Conservation (phyloP, 2,329 filamentous ascomycete genomes). For the Neonectria ditissima region DNA sequence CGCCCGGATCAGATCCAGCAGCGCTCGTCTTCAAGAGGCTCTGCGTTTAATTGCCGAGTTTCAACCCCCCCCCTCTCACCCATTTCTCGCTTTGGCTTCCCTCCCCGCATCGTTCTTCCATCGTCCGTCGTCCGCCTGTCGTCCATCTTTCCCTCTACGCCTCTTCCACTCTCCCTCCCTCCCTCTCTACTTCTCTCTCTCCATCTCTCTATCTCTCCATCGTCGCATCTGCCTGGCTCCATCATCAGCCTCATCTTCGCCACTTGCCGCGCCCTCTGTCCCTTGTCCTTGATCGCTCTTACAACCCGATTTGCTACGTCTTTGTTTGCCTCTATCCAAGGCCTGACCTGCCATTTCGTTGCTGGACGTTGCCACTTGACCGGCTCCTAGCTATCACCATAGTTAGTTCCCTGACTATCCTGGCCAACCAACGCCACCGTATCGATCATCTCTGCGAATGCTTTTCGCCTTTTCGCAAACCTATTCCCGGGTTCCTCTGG, state of each 20-base stretch:
- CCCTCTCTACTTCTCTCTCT: conserved; percentile 4
- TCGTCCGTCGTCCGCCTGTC: conserved; percentile 11
- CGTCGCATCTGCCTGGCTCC: not conserved
- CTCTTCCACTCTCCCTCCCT: conserved; percentile 3
- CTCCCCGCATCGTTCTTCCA: conserved; percentile 10
- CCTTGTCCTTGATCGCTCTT: not conserved
- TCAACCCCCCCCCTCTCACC: conserved; percentile 14
- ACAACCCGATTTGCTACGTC: not conserved
- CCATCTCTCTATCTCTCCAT: conserved; percentile 2
- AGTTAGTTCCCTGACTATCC: not conserved
- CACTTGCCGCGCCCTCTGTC: not conserved
- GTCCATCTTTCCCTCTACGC: conserved; percentile 1
- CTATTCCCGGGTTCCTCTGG: not conserved
- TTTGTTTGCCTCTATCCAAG: not conserved
- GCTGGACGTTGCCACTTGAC: conserved; percentile 5
- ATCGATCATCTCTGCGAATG: not conserved
- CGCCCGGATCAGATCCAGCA: not conserved
- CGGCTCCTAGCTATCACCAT: conserved; percentile 1
- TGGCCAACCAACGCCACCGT: conserved; percentile 1
- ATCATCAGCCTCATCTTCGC: conserved; percentile 5
- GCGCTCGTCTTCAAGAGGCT: not conserved
- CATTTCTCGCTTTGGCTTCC: conserved; percentile 12
- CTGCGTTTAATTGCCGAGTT: conserved; percentile 6
- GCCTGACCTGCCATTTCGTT: not conserved
- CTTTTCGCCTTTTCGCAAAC: not conserved